A percentile compares a stretch with the other conserved stretches of the same genome.
These are phyloP conservation scores for Calonectria henricotiae DNA, from an alignment of 2,329 filamentous ascomycete species.

Conservation along the genomic window DNA sequence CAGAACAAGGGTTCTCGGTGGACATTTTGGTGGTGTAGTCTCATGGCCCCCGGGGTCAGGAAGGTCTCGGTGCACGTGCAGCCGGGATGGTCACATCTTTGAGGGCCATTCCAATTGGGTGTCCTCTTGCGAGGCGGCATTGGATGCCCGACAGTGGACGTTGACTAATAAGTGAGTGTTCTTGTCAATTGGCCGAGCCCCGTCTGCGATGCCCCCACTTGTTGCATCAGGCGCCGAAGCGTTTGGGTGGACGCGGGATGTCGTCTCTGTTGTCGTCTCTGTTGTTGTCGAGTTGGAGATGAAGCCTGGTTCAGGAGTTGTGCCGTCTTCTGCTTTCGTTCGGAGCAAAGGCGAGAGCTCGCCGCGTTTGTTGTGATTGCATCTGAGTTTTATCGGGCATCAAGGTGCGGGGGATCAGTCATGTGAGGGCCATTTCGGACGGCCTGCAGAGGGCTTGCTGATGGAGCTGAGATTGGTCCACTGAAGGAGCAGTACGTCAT, in stretches of 20 bases:
- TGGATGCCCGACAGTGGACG: not conserved
- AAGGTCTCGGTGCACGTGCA: conserved; percentile 9
- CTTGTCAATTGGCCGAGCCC: not conserved
- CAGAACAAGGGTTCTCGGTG: not conserved
- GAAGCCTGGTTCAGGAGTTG: not conserved
- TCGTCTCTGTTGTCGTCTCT: not conserved
- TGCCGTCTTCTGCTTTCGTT: not conserved
- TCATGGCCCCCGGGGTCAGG: not conserved
- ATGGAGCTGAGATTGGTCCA: not conserved
- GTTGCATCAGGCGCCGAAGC: not conserved
- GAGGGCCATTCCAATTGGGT: not conserved
- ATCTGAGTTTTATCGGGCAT: not conserved
- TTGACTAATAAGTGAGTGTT: not conserved
- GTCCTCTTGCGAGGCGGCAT: not conserved
- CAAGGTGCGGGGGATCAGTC: not conserved
- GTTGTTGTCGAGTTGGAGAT: not conserved
- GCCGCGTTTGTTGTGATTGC: not conserved
- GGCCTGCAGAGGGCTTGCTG: not conserved
- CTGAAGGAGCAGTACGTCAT: not conserved
- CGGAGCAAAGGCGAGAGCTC: not conserved
- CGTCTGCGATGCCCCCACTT: not conserved
- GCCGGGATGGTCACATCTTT: not conserved
- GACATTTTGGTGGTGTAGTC: not conserved
- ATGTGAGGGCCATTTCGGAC: too few species aligned
- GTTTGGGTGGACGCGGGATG: not conserved